A percentile compares a stretch with the other conserved stretches of the same genome.
Evolutionary conservation across 495 filamentous ascomycete genomes (phyloP).

Genomic region (Chaetomium cochliodes): DNA sequence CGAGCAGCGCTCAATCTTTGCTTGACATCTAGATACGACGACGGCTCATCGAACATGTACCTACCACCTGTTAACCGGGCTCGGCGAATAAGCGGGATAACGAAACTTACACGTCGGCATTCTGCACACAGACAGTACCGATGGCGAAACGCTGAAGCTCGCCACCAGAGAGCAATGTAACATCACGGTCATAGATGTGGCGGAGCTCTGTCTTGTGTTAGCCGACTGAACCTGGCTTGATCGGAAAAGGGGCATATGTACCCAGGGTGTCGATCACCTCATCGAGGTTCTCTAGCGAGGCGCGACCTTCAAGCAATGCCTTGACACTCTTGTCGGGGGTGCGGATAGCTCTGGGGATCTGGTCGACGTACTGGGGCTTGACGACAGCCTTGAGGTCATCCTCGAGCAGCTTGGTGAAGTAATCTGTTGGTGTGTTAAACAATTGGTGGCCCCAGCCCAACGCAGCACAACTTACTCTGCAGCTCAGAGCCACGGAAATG

Average conservation of each 20-base stretch:
- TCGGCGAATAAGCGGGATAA: not conserved
- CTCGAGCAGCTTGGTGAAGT: constrained; percentile 96
- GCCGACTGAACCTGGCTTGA: constrained; percentile 20
- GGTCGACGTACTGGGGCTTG: constrained; percentile 99
- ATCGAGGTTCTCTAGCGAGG: constrained; percentile 76
- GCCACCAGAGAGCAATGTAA: constrained; percentile 87
- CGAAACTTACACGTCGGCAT: constrained; percentile 80
- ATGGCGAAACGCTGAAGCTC: constrained; percentile 98
- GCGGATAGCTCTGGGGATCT: constrained; percentile 89
- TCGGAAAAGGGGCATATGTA: constrained; percentile 36
- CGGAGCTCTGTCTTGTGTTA: constrained; percentile 61
- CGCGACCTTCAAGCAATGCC: constrained; percentile 67
- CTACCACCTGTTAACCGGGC: constrained; percentile 17
- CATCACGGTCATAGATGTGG: constrained; percentile 84
- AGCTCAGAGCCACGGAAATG: constrained; percentile 96
- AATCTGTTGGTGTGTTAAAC: constrained; percentile 57
- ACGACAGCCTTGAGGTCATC: constrained; percentile 95
- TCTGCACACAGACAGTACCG: constrained; percentile 89
- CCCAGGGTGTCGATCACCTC: constrained; percentile 79
- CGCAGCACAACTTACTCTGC: constrained; percentile 64
- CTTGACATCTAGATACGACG: constrained; percentile 96
- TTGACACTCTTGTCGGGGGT: constrained; percentile 72
- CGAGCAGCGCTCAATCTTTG: constrained; percentile 89
- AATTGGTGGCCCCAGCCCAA: not conserved
- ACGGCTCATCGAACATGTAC: constrained; percentile 99